Base-by-base conservation (phyloP, 2,329 filamentous ascomycete genomes). In the Stagonosporopsis tanaceti region DNA sequence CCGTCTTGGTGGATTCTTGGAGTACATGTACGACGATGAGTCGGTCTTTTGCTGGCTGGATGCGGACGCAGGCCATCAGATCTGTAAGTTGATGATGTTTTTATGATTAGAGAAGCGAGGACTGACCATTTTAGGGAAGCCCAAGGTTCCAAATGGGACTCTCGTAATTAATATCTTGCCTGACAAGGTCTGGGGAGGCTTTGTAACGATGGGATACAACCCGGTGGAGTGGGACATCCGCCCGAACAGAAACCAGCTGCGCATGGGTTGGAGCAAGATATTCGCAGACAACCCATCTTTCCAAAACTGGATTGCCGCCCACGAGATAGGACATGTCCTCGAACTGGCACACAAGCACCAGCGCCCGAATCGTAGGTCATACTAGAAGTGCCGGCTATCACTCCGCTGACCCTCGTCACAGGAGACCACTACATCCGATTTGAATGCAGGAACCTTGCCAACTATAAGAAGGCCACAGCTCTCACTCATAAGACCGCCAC, bases 321-420 rank as follows among this genome's bases (percentile, higher is more conserved):
- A 58, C 22, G 58, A 61, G 38, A 45, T 61, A 6, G 50, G 58
- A 1, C 58, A 58, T 45, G 28, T 57, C 22, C 24, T 61, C 4
- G 50, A 46, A 9, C n/a, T 57, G 15, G n/a, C 11, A 3, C 58
- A 57, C 17, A 47, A 61, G 46, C 59, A 55, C 8, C 50, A 55
- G 24, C 46, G 50, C 15, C 15, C 15, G 45, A 46, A 52, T 40
- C 41, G 59, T 58, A 38, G 53, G 50, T 32, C 20, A 6, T 12
- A 9, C 24, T 3, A 7, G 2, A 15, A 27, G 6, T 9, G 5
- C 11, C 8, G 25, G 9, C 2, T 20, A 25, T 6, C 12, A 7
- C 47, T 14, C 20, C 24, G 35, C 40, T 48, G 22, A 51, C 20
- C n/a, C 6, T 9, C 9, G 4, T 32, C 24, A 39, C 8, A 46